A percentile compares a stretch with the other conserved stretches of the same genome.
Conservation (phyloP, 129 eudicot genomes). For the Glebionis coronaria region DNA sequence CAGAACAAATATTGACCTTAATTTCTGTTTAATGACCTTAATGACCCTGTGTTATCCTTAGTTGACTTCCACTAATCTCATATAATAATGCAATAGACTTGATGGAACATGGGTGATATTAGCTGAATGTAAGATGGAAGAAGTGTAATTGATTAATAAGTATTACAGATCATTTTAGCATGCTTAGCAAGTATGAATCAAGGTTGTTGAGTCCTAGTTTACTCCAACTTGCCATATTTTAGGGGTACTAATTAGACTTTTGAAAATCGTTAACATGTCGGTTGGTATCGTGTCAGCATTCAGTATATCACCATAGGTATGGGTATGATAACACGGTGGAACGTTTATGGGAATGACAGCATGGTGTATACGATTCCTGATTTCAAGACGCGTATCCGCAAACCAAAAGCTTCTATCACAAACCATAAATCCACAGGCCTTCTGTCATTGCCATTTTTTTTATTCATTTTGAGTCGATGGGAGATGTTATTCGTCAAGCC, state of each 20-base stretch:
- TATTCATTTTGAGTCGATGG: neutral
- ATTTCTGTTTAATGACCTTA: constrained; percentile 22
- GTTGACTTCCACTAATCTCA: constrained; percentile 32
- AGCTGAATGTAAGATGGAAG: constrained; percentile 17
- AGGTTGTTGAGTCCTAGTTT: constrained; percentile 16
- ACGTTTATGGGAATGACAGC: no score
- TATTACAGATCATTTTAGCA: constrained; percentile 19
- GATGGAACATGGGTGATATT: constrained; percentile 23
- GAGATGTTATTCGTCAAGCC: neutral
- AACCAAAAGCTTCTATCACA: no score
- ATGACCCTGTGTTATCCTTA: constrained; percentile 31
- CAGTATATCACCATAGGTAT: no score
- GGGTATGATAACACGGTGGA: no score
- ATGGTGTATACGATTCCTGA: no score
- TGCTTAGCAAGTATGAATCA: constrained; percentile 23
- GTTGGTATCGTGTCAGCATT: no score
- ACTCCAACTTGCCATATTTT: constrained; percentile 7
- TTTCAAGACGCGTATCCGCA: no score
- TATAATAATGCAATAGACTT: constrained; percentile 12
- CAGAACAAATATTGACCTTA: constrained; percentile 25
- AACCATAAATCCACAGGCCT: no score
- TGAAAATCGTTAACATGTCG: neutral
- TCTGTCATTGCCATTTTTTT: neutral
- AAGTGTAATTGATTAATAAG: constrained; percentile 12
- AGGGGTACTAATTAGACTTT: neutral